Percentiles rank a stretch among this genome's conserved stretches.
phyloP scores from a whole-genome alignment of 2,329 filamentous ascomycete species.

The Cercospora nicotianae region DNA sequence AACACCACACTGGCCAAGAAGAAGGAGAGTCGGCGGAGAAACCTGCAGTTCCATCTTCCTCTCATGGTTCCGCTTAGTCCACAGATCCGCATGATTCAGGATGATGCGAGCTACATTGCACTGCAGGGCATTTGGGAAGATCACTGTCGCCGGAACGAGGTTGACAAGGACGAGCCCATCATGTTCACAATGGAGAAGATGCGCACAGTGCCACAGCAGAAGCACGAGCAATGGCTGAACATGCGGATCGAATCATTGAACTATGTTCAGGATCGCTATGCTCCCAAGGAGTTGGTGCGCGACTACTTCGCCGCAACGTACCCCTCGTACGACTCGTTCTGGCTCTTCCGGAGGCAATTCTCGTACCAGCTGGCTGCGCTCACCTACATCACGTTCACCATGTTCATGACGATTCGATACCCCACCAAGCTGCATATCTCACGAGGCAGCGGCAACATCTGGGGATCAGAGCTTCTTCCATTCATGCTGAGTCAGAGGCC shows the following conservation, averaged over 20 bases:
- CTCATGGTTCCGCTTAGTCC: conserved; percentile 94
- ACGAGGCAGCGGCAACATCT: conserved; percentile 84
- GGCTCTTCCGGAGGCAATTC: conserved; percentile 97
- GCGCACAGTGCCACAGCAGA: conserved; percentile 63
- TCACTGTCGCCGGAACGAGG: conserved; percentile 80
- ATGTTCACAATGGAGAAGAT: conserved; percentile 95
- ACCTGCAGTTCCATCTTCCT: conserved; percentile 93
- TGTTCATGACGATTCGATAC: conserved; percentile 95
- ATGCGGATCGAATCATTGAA: conserved; percentile 78
- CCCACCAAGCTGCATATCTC: conserved; percentile 95
- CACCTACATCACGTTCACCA: conserved; percentile 97
- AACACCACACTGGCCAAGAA: conserved; percentile 88
- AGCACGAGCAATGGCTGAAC: conserved; percentile 57
- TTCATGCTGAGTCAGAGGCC: conserved; percentile 82
- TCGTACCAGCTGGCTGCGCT: conserved; percentile 92
- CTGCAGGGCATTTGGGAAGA: conserved; percentile 96
- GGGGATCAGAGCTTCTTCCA: conserved; percentile 92
- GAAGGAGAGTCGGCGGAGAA: conserved; percentile 91
- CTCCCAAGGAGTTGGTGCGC: conserved; percentile 76
- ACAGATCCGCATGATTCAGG: conserved; percentile 91
- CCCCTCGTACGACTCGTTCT: conserved; percentile 89
- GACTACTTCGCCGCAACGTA: conserved; percentile 89
- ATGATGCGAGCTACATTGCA: conserved; percentile 91
- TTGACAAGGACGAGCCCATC: conserved; percentile 93
- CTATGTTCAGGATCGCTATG: conserved; percentile 91